A percentile compares a stretch with the other conserved stretches of the same genome.
These are phyloP conservation scores for Phytopythium helicoides DNA, from an alignment of 352 stramenopile genomes.

Conservation along the genomic window DNA sequence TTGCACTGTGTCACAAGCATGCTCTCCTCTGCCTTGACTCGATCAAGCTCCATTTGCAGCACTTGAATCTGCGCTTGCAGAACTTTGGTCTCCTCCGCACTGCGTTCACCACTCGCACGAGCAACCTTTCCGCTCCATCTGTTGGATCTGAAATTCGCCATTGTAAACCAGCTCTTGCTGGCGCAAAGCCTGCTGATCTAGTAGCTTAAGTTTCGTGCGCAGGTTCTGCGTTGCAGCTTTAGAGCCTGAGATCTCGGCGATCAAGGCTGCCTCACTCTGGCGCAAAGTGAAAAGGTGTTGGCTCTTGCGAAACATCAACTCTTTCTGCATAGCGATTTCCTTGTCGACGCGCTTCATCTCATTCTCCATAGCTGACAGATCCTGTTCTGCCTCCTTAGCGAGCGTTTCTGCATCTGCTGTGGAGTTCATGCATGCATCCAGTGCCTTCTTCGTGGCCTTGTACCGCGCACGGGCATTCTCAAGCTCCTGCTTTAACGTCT, in stretches of 20 bases:
- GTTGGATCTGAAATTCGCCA: constrained; percentile 96
- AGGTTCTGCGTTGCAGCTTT: constrained; percentile 89
- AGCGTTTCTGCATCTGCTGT: constrained; percentile 80
- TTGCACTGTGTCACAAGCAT: constrained; percentile 91
- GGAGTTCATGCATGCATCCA: constrained; percentile 71
- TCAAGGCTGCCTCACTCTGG: constrained; percentile 86
- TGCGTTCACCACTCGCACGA: constrained; percentile 90
- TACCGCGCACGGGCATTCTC: constrained; percentile 64
- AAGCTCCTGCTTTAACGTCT: constrained; percentile 79
- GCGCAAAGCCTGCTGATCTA: constrained; percentile 86
- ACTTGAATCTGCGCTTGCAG: constrained; percentile 91
- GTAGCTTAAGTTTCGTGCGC: constrained; percentile 85
- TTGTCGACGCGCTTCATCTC: constrained; percentile 71
- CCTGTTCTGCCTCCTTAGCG: constrained; percentile 83
- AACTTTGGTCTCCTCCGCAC: constrained; percentile 92
- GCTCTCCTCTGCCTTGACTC: constrained; percentile 81
- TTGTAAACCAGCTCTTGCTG: constrained; percentile 96
- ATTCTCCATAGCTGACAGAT: constrained; percentile 59
- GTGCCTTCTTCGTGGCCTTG: constrained; percentile 74
- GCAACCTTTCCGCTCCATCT: constrained; percentile 95
- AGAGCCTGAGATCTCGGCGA: constrained; percentile 91
- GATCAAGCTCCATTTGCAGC: constrained; percentile 89
- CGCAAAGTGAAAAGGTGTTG: constrained; percentile 87
- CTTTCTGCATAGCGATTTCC: constrained; percentile 85
- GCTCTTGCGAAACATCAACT: constrained; percentile 91